Evolutionary conservation across 2,329 filamentous ascomycete species (phyloP).

Genomic region (Zymoseptoria crescenta): DNA sequence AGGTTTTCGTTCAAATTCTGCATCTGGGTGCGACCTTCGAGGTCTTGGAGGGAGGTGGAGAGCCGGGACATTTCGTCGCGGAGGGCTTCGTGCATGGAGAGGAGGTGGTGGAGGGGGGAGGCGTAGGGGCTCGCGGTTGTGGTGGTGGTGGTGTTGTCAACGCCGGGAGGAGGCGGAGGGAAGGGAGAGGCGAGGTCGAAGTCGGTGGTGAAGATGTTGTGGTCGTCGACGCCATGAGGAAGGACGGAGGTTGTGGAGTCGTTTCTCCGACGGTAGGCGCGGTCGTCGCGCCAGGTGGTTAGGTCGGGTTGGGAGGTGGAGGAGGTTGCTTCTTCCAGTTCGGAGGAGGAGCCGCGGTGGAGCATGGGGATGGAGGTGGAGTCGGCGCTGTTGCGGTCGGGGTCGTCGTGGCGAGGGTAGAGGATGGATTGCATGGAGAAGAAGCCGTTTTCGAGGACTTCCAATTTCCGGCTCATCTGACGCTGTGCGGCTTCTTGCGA

Average conservation of each 20-base stretch:
- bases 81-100: conserved; percentile 53
- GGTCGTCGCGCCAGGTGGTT: neutral
- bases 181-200: conserved; percentile 24
- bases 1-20: conserved; percentile 56
- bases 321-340: neutral
- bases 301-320: neutral
- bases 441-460: conserved; percentile 39
- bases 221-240: no score
- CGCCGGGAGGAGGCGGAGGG: no score
- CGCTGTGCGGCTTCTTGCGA: conserved; percentile 38
- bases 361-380: conserved; percentile 19
- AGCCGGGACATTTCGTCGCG: conserved; percentile 52
- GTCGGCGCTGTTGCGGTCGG: conserved; percentile 16
- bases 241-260: neutral
- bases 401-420: conserved; percentile 13
- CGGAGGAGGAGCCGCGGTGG: neutral
- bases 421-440: conserved; percentile 37
- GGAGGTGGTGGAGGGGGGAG: conserved; percentile 48
- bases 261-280: neutral
- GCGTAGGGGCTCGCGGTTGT: conserved; percentile 34
- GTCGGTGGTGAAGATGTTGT: conserved; percentile 13
- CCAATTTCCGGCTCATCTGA: conserved; percentile 36
- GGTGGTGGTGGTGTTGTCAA: no score
- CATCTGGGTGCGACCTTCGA: conserved; percentile 55
- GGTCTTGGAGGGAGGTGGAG: conserved; percentile 47